phyloP scores from a whole-genome alignment of 148 eudicot species.

The Diospyros lotus region DNA sequence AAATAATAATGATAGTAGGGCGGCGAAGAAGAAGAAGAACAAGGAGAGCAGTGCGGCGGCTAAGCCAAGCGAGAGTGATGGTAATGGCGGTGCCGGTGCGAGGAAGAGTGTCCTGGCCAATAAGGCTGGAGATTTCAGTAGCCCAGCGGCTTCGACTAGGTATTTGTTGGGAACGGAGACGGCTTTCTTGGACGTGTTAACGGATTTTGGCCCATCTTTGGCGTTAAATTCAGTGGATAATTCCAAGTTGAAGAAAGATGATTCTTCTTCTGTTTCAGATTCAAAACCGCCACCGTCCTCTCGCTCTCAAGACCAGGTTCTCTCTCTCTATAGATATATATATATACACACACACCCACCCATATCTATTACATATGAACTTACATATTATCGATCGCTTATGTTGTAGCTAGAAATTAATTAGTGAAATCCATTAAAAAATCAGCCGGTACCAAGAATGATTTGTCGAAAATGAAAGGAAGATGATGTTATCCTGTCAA shows the following conservation, averaged over 20 bases:
- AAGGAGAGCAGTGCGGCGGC: slow-evolving; percentile 1
- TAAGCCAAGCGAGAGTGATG: background rate
- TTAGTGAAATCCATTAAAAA: no score
- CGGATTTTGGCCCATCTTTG: slow-evolving; percentile 42
- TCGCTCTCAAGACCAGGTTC: slow-evolving; percentile 39
- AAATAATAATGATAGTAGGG: slow-evolving; percentile 9
- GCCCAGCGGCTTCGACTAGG: slow-evolving; percentile 69
- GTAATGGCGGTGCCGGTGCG: background rate
- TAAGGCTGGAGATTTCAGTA: slow-evolving; percentile 42
- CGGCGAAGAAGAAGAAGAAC: background rate
- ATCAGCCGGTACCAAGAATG: no score
- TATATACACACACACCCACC: background rate
- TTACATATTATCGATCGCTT: background rate
- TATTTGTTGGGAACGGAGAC: slow-evolving; percentile 43
- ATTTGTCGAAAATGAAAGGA: no score
- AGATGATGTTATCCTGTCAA: no score
- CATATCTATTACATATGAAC: background rate
- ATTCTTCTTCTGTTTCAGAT: slow-evolving; percentile 18
- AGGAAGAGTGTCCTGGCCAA: slow-evolving; percentile 26
- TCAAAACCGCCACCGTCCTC: slow-evolving; percentile 7
- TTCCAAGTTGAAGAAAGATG: slow-evolving; percentile 7
- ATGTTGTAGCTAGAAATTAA: background rate
- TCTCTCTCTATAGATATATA: background rate
- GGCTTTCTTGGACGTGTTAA: slow-evolving; percentile 26
- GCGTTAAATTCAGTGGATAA: slow-evolving; percentile 15